Evolutionary conservation across 1,284 basidiomycete genomes (phyloP), one percentile per base, ranked within the genome.

Genomic region (Ustilago trichophora): DNA sequence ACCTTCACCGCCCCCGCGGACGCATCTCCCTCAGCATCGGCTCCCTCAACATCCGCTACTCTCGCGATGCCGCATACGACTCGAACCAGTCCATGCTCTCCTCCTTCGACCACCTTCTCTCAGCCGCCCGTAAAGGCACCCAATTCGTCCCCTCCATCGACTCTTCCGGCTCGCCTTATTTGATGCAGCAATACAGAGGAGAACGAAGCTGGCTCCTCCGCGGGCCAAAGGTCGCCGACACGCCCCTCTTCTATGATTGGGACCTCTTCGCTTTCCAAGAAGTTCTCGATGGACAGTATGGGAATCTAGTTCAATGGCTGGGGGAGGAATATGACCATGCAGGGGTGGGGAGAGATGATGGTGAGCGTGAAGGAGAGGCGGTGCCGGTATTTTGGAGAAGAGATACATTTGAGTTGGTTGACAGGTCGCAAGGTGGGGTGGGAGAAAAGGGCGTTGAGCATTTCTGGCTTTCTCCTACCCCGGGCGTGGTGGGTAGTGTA

Each of bases 261-360:
- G 71, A 73, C 47, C 19, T 75, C 7, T 63, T 75, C 22, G 68
- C 62, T 1, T 64, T 73, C 24, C 73, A 75, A 33, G 73, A 75
- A 45, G 73, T 73, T 18, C 64, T 75, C 21, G 50, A 72, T 48
- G 58, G 44, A 3, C 69, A 67, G 35, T 56, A 50, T n/a, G 2
- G 10, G 7, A 59, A 67, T 24, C 34, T 63, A 12, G 16, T 54
- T 2, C 13, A 33, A 1, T 63, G 58, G 63, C 34, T 64, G 2
- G 64, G 71, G 1, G 46, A 62, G 12, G 65, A 70, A 31, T 74
- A 69, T 27, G 55, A 56, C 13, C 49, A 66, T 38, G 64, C 53
- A 18, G 72, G 69, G 1, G 69, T 72, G 15, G 67, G 67, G 9
- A 35, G 72, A 10, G 54, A 74, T 38, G 69, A 74, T 32, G 72